Conservation (phyloP, 805 yeast species). For the Zygosaccharomyces bailii region DNA sequence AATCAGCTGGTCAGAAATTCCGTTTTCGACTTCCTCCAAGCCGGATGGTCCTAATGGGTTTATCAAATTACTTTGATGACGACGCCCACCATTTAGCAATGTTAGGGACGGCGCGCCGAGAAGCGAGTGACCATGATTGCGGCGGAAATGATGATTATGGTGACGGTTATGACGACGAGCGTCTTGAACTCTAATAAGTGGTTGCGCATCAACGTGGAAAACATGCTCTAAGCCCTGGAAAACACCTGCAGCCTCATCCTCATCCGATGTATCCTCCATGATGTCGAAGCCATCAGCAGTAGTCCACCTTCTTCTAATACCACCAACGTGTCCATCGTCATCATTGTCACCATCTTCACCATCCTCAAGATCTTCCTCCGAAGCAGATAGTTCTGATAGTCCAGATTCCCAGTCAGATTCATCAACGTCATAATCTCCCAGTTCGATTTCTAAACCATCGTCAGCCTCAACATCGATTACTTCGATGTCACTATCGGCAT, state of each 20-base stretch:
- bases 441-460: constrained; percentile 35
- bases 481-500: constrained; percentile 24
- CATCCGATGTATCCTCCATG: constrained; percentile 32
- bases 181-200: constrained; percentile 30
- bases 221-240: constrained; percentile 36
- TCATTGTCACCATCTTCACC: constrained; percentile 29
- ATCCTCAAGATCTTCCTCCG: constrained; percentile 34
- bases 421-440: constrained; percentile 35
- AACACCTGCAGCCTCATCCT: constrained; percentile 30
- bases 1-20: constrained; percentile 27
- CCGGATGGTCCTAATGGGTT: constrained; percentile 36
- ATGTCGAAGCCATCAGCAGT: constrained; percentile 31
- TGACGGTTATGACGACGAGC: constrained; percentile 21
- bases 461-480: constrained; percentile 29
- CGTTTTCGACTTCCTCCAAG: constrained; percentile 34
- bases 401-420: constrained; percentile 39
- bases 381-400: constrained; percentile 32
- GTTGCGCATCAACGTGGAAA: constrained; percentile 28
- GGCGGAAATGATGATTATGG: constrained; percentile 24
- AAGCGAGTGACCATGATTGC: constrained; percentile 22
- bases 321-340: constrained; percentile 18
- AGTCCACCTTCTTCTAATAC: constrained; percentile 31
- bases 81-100: constrained; percentile 28
- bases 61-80: constrained; percentile 30
- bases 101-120: constrained; percentile 31